phyloP scores from a whole-genome alignment of 2,329 filamentous ascomycete genomes.

The Fusarium sacchari region DNA sequence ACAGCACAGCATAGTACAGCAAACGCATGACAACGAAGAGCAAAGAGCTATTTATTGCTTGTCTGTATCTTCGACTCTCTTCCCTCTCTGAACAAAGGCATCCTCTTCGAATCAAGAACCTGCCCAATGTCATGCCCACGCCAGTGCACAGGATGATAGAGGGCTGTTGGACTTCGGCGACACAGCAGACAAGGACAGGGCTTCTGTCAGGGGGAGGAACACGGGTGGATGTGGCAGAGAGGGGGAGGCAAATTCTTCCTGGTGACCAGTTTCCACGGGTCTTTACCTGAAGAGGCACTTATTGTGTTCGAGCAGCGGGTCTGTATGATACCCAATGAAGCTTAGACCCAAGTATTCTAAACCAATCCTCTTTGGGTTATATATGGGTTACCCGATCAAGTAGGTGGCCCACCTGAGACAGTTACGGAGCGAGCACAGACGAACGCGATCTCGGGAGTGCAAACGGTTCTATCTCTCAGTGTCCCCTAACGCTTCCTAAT shows the following conservation, averaged over 20 bases:
- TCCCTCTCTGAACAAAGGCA: conserved; percentile 7
- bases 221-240: conserved; percentile 42
- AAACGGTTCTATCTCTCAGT: conserved; percentile 33
- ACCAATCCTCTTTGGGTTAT: conserved; percentile 22
- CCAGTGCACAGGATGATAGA: conserved; percentile 12
- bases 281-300: conserved; percentile 41
- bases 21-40: neutral
- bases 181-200: conserved; percentile 42
- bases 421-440: conserved; percentile 27
- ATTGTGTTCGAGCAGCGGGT: conserved; percentile 36
- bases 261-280: conserved; percentile 40
- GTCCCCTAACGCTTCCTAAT: conserved; percentile 19
- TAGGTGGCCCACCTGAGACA: conserved; percentile 4
- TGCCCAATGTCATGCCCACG: conserved; percentile 21
- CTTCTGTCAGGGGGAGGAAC: conserved; percentile 41
- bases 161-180: conserved; percentile 19
- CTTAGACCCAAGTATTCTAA: neutral
- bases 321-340: conserved; percentile 7
- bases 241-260: conserved; percentile 44
- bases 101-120: conserved; percentile 13
- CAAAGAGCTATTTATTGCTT: conserved; percentile 15
- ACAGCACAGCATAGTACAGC: neutral
- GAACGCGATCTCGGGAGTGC: conserved; percentile 24
- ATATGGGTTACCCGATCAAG: conserved; percentile 10
- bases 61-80: conserved; percentile 5